These are phyloP conservation scores for Aspergillus cejpii DNA, from an alignment of 2,329 filamentous ascomycete species.

Conservation along the genomic window DNA sequence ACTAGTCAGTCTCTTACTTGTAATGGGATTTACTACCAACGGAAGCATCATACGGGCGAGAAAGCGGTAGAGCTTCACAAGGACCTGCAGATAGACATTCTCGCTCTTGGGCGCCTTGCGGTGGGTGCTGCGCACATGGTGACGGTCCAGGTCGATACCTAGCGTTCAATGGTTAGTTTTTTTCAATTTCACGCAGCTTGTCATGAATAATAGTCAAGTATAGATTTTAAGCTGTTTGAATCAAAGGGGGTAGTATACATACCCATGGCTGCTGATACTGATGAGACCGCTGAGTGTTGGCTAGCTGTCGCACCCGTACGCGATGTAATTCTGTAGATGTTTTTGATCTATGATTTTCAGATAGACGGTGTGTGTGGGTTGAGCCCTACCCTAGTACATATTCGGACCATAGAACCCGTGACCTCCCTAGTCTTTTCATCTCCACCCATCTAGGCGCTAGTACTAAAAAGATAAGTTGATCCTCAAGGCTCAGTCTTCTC, in stretches of 20 bases:
- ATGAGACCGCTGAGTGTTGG: conserved; percentile 36
- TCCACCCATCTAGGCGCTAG: too few relatives aligned
- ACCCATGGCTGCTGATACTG: conserved; percentile 42
- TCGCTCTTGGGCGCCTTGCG: conserved; percentile 95
- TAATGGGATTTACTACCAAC: conserved; percentile 1
- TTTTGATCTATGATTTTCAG: conserved; percentile 38
- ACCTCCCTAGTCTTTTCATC: conserved; percentile 15
- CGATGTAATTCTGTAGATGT: conserved; percentile 31
- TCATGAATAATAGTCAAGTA: neutral
- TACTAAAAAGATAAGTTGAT: too few relatives aligned
- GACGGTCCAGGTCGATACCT: conserved; percentile 55
- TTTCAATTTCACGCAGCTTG: neutral
- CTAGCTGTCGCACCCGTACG: conserved; percentile 38
- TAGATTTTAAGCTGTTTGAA: neutral
- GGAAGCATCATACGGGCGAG: conserved; percentile 62
- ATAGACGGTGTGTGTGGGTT: conserved; percentile 40
- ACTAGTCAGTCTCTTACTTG: conserved; percentile 14
- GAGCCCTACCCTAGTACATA: conserved; percentile 39
- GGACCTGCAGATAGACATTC: conserved; percentile 94
- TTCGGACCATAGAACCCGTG: conserved; percentile 9
- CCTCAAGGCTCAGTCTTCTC: too few relatives aligned
- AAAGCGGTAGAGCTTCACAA: conserved; percentile 98
- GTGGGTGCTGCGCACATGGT: conserved; percentile 63
- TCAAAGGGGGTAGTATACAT: conserved; percentile 19
- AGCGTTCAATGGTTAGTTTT: conserved; percentile 15